Conservation (phyloP, 768 basidiomycete species). For the Mycena sanguinolenta region DNA sequence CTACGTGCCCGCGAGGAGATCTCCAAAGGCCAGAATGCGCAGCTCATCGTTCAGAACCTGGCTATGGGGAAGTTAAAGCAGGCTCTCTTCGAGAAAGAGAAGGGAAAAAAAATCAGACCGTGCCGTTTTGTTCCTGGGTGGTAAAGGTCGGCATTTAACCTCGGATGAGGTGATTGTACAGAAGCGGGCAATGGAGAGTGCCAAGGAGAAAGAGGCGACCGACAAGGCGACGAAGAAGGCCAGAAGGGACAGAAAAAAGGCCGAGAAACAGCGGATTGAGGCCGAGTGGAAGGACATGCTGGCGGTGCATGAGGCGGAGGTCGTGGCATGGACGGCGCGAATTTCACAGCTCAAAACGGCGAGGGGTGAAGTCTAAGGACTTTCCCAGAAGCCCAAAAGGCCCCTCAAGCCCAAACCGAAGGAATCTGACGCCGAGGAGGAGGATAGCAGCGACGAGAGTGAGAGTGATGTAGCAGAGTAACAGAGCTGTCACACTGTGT, state of each 20-base stretch:
- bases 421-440: neutral
- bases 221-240: too few species aligned
- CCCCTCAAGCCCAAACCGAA: neutral
- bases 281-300: constrained; percentile 7
- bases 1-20: too few species aligned
- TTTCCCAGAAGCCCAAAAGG: neutral
- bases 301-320: neutral
- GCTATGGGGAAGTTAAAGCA: too few species aligned
- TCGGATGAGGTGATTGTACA: neutral
- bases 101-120: too few species aligned
- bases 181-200: too few species aligned
- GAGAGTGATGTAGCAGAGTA: neutral
- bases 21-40: too few species aligned
- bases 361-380: neutral
- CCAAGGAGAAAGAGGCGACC: too few species aligned
- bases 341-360: neutral
- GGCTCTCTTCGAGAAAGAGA: too few species aligned
- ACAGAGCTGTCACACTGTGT: neutral
- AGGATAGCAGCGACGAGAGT: neutral
- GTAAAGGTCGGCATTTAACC: too few species aligned
- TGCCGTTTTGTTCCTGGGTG: too few species aligned
- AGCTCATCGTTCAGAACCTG: too few species aligned
- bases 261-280: constrained; percentile 3
- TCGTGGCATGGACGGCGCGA: neutral
- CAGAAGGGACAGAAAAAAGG: constrained; percentile 10